Conservation (phyloP, 1,284 basidiomycete genomes). For the Trametes polyzona region DNA sequence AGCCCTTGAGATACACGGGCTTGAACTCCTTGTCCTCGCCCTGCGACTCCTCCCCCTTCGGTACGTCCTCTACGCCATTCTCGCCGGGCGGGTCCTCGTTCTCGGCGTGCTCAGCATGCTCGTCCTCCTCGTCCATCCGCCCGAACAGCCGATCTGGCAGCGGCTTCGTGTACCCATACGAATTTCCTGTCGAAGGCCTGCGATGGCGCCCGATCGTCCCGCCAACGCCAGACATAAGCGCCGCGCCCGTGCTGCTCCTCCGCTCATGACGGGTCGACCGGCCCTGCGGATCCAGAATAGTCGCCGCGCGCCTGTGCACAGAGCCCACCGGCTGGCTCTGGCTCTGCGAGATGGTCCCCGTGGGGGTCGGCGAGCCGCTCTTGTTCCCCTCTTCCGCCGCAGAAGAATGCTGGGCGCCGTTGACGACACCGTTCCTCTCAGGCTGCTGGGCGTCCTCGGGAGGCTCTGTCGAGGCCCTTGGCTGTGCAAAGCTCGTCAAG, state of each 20-base stretch:
- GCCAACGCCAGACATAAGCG: slow-evolving; percentile 52
- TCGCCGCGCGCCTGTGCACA: slow-evolving; percentile 69
- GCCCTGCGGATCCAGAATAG: slow-evolving; percentile 70
- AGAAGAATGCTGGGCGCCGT: slow-evolving; percentile 25
- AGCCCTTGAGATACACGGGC: slow-evolving; percentile 86
- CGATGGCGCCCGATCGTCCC: slow-evolving; percentile 68
- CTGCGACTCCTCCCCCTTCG: slow-evolving; percentile 37
- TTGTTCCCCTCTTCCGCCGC: slow-evolving; percentile 23
- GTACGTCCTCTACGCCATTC: slow-evolving; percentile 34
- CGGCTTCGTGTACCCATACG: slow-evolving; percentile 42
- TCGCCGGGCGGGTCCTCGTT: slow-evolving; percentile 35
- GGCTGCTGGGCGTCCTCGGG: slow-evolving; percentile 23
- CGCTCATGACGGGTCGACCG: slow-evolving; percentile 69
- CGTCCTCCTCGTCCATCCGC: slow-evolving; percentile 52
- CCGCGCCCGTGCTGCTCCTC: slow-evolving; percentile 74
- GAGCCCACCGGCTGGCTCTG: slow-evolving; percentile 60
- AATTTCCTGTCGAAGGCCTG: slow-evolving; percentile 67
- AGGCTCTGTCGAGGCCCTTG: slow-evolving; percentile 46
- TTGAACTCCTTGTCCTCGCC: slow-evolving; percentile 75
- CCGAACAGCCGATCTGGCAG: slow-evolving; percentile 54
- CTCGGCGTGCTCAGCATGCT: slow-evolving; percentile 45
- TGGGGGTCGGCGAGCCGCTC: slow-evolving; percentile 32
- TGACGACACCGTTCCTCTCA: slow-evolving; percentile 28
- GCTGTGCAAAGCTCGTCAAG: slow-evolving; percentile 44
- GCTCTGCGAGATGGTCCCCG: slow-evolving; percentile 47